phyloP scores from a whole-genome alignment of 805 yeast species.

The Saccharomycopsis javanensis region DNA sequence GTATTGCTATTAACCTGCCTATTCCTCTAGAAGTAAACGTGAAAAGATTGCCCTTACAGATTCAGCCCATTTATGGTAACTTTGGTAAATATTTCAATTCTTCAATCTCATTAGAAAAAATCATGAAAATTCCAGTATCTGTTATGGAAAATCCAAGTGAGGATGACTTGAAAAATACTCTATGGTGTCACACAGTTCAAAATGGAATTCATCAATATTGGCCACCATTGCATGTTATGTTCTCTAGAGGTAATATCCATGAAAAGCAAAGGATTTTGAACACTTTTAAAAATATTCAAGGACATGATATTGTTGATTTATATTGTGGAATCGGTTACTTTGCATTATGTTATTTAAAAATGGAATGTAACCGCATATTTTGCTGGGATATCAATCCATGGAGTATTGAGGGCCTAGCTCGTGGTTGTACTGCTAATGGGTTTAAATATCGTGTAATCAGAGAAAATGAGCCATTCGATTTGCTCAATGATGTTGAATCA shows the following conservation, averaged over 20 bases:
- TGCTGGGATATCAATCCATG: conserved; percentile 85
- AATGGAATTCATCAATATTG: conserved; percentile 71
- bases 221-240: conserved; percentile 85
- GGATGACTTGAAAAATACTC: conserved; percentile 39
- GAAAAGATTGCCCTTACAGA: conserved; percentile 51
- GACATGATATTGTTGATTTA: conserved; percentile 49
- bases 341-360: conserved; percentile 53
- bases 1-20: conserved; percentile 65
- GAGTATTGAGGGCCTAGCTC: conserved; percentile 62
- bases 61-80: conserved; percentile 53
- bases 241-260: conserved; percentile 75
- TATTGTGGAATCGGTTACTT: conserved; percentile 87
- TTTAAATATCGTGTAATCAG: conserved; percentile 31
- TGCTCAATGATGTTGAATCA: not conserved
- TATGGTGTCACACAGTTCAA: conserved; percentile 66
- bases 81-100: conserved; percentile 41
- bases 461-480: conserved; percentile 27
- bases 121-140: conserved; percentile 4
- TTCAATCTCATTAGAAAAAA: not conserved
- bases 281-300: conserved; percentile 29
- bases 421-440: conserved; percentile 43
- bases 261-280: conserved; percentile 62
- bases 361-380: conserved; percentile 42
- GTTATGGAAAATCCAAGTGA: conserved; percentile 30
- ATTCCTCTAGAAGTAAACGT: conserved; percentile 30